These are phyloP conservation scores for Pythium phragmitis DNA, from an alignment of 352 stramenopile genomes.

Conservation along the genomic window DNA sequence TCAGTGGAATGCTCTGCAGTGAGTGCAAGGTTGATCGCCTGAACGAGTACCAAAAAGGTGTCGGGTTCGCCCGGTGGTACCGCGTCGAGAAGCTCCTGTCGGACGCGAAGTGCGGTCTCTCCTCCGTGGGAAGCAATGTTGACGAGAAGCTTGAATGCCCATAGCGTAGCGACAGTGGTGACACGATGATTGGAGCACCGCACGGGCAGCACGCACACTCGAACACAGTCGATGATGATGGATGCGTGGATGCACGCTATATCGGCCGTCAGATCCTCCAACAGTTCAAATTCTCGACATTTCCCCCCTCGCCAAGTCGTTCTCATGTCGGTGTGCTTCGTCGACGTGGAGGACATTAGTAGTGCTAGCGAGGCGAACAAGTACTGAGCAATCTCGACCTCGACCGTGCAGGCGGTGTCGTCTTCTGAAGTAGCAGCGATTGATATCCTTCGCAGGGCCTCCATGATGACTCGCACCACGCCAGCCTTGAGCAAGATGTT, in stretches of 20 bases:
- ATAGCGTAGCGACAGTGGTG: neutral
- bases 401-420: too few relatives aligned
- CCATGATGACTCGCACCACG: neutral
- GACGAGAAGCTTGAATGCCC: conserved; percentile 15
- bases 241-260: neutral
- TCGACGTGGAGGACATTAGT: neutral
- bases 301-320: neutral
- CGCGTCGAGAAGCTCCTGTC: conserved; percentile 9
- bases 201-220: neutral
- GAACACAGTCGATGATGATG: neutral
- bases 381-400: conserved; percentile 14
- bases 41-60: neutral
- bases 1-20: neutral
- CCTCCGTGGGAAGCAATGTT: conserved; percentile 18
- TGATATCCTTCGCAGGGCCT: neutral
- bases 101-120: conserved; percentile 1
- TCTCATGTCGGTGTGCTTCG: neutral
- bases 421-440: neutral
- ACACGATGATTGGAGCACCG: neutral
- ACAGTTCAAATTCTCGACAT: neutral
- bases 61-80: neutral
- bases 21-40: neutral
- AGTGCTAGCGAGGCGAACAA: conserved; percentile 11
- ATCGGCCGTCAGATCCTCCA: conserved; percentile 20
- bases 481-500: conserved; percentile 3